phyloP scores from a whole-genome alignment of 148 eudicot genomes.

The Arbutus unedo region DNA sequence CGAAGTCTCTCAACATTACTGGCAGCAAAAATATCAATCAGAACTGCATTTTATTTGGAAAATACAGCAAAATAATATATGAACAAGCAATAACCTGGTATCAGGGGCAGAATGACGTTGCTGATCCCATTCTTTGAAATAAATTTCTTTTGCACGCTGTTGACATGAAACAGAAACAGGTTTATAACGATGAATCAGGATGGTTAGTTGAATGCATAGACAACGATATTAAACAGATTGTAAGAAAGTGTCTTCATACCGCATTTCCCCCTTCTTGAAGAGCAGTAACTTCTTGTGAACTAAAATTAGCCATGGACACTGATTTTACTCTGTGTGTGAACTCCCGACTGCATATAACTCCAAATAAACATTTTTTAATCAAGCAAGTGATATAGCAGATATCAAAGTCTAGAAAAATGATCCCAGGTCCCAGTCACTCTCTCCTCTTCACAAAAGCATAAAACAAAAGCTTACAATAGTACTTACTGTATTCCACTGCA shows the following conservation, averaged over 20 bases:
- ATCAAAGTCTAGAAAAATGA: background rate
- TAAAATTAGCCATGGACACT: conserved; percentile 95
- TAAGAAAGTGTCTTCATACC: conserved; percentile 36
- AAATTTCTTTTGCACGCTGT: conserved; percentile 83
- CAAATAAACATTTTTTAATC: conserved; percentile 5
- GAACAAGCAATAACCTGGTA: conserved; percentile 57
- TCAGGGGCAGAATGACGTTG: conserved; percentile 67
- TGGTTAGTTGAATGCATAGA: background rate
- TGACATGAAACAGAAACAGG: background rate
- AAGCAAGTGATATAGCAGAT: background rate
- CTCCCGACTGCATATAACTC: conserved; percentile 67
- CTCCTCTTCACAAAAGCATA: background rate
- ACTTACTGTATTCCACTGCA: conserved; percentile 99
- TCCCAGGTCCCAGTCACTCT: background rate
- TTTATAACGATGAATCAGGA: conserved; percentile 17
- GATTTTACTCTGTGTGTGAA: conserved; percentile 97
- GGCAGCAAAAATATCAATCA: conserved; percentile 26
- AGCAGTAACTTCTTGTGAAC: conserved; percentile 88
- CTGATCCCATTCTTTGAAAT: conserved; percentile 87
- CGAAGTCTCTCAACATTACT: conserved; percentile 84
- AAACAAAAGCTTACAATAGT: background rate
- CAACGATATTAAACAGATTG: background rate
- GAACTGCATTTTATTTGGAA: conserved; percentile 2
- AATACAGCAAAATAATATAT: background rate
- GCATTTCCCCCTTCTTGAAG: conserved; percentile 97